phyloP scores from a whole-genome alignment of 1,284 basidiomycete species.

The Ceratobasidium sp. region DNA sequence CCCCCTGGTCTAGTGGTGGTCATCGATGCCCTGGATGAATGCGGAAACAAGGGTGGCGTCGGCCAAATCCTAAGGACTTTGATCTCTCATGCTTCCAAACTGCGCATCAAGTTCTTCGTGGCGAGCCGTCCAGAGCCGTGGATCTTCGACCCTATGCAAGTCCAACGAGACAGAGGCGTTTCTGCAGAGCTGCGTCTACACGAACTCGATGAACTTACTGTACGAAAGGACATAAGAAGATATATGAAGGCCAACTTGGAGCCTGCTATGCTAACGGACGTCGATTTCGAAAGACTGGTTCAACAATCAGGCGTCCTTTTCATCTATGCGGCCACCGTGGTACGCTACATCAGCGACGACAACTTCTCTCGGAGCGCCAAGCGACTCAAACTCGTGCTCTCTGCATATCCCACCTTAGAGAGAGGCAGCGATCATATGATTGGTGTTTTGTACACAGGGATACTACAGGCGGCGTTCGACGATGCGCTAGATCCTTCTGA shows the following conservation, averaged over 20 bases:
- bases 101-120: constrained; percentile 1
- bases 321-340: constrained; percentile 28
- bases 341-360: not conserved
- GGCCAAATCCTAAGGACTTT: not conserved
- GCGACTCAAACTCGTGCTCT: too few species aligned
- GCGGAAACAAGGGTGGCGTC: not conserved
- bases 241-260: not conserved
- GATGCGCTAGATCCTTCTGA: too few species aligned
- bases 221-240: constrained; percentile 1
- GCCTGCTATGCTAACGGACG: not conserved
- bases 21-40: constrained; percentile 29
- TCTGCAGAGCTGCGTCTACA: not conserved
- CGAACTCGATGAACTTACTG: not conserved
- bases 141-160: not conserved
- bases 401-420: too few species aligned
- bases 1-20: not conserved
- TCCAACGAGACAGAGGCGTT: not conserved
- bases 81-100: not conserved
- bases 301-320: constrained; percentile 9
- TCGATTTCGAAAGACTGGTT: not conserved
- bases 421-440: too few species aligned
- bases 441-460: too few species aligned
- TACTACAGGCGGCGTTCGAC: too few species aligned
- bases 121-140: constrained; percentile 11
- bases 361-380: not conserved